Conservation (phyloP, 1,284 basidiomycete species). For the Ceratobasidium papillatum region DNA sequence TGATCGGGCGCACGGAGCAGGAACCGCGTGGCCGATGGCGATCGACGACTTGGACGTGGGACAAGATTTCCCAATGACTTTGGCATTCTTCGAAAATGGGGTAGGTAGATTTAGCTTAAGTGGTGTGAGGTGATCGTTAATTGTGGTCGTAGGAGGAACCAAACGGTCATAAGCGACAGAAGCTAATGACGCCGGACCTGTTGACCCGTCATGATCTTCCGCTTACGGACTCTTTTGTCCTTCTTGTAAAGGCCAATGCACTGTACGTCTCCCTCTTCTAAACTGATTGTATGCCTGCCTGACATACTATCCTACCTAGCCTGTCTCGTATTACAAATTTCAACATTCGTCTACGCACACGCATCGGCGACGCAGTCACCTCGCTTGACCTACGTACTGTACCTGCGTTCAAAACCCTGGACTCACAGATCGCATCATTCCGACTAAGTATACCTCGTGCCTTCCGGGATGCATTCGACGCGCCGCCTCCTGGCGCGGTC, state of each 20-base stretch:
- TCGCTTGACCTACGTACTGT: constrained; percentile 28
- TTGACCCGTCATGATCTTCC: constrained; percentile 39
- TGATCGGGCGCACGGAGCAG: constrained; percentile 20
- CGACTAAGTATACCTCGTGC: constrained; percentile 43
- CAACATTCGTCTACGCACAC: constrained; percentile 40
- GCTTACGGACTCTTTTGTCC: constrained; percentile 40
- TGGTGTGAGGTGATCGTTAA: background rate
- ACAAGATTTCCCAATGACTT: constrained; percentile 17
- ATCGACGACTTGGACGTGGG: constrained; percentile 34
- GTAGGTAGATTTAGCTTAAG: background rate
- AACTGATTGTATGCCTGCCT: background rate
- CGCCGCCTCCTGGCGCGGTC: constrained; percentile 20
- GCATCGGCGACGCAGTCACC: constrained; percentile 17
- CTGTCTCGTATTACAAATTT: constrained; percentile 35
- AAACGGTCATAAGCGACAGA: constrained; percentile 34
- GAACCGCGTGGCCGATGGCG: constrained; percentile 36
- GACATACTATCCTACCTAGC: background rate
- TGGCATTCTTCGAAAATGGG: constrained; percentile 29
- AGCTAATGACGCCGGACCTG: constrained; percentile 38
- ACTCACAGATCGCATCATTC: constrained; percentile 43
- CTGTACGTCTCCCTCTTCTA: constrained; percentile 18
- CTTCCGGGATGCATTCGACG: constrained; percentile 41
- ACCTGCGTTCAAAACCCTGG: constrained; percentile 43
- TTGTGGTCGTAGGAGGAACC: constrained; percentile 20
- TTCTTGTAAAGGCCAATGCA: constrained; percentile 40